Evolutionary conservation across 768 basidiomycete genomes (phyloP), one percentile per base, ranked within the genome.

Genomic region (Sarcodon aspratus): DNA sequence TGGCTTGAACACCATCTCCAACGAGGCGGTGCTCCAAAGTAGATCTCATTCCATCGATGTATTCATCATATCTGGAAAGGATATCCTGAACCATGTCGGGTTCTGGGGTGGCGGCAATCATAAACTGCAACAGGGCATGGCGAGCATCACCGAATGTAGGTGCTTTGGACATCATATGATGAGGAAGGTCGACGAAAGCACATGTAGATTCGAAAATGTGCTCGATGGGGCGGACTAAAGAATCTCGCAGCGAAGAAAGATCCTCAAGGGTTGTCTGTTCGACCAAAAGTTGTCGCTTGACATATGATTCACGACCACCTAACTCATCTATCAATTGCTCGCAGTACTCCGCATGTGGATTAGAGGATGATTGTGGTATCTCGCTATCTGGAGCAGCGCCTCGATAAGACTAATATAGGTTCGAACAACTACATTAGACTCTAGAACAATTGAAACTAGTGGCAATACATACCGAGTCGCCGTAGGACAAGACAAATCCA

Each of bases 401-500:
- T n/a, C 73, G 69, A 65, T 79, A 90, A 75, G 94, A 93, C 87
- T 90, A 51, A 6, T 38, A 43, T 36, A 48, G 49, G 37, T 12
- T 4, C 42, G 17, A 12, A 47, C 43, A 40, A 50, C 43, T 27
- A 50, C 33, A 33, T 10, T n/a, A 34, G 36, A 7, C 3, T 36
- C 15, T 13, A 38, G 44, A 13, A 21, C 8, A 15, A 11, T 15
- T n/a, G 17, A 1, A 17, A 36, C 9, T 44, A 18, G 18, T 6
- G 31, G 42, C 37, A 1, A 50, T 13, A 72, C 83, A 52, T 56
- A 90, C 88, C 54, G 90, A 93, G 61, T 84, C 85, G 42, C 93
- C 93, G 57, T 82, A 90, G 1, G 90, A 93, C 44, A 97, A 59
- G 15, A 98, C 76, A 56, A 75, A 67, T 40, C 90, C 92, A 48